Evolutionary conservation across 805 yeast genomes (phyloP).

Genomic region (Sugiyamaella chiloensis): DNA sequence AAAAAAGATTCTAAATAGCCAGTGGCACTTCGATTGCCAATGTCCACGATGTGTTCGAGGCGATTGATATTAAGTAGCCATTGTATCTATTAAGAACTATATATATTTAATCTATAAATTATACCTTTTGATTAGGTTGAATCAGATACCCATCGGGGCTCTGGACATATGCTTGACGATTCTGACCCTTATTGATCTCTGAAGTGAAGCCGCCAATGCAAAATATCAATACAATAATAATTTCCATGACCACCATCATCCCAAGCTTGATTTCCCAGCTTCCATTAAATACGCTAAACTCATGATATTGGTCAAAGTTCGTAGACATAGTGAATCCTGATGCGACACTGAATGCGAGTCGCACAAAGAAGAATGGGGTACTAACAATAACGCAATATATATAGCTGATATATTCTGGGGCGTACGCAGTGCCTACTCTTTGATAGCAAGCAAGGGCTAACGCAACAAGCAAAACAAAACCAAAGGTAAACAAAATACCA

Average conservation of each 20-base stretch:
- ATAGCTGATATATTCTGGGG: conserved; percentile 7
- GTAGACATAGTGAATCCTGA: conserved; percentile 13
- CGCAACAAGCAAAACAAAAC: conserved; percentile 1
- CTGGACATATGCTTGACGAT: too few relatives aligned
- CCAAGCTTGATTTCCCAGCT: conserved; percentile 63
- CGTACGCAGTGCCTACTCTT: conserved; percentile 5
- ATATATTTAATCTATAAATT: too few relatives aligned
- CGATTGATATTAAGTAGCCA: too few relatives aligned
- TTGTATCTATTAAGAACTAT: too few relatives aligned
- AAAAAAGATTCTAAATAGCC: conserved; percentile 41
- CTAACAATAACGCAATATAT: conserved; percentile 6
- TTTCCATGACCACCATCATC: conserved; percentile 83
- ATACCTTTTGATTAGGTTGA: neutral
- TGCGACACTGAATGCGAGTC: conserved; percentile 11
- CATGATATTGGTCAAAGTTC: conserved; percentile 7
- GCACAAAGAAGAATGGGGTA: conserved; percentile 15
- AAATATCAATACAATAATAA: conserved; percentile 49
- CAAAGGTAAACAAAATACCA: conserved; percentile 8
- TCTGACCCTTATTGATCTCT: conserved; percentile 5
- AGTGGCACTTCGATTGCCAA: conserved; percentile 60
- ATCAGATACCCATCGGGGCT: too few relatives aligned
- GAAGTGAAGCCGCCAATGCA: conserved; percentile 13
- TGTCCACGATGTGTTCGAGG: conserved; percentile 54
- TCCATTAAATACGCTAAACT: conserved; percentile 18
- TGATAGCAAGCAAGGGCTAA: conserved; percentile 6